Evolutionary conservation across 805 yeast species (phyloP), one percentile per base, ranked within the genome.

Genomic region (Candida ipomoeae): DNA sequence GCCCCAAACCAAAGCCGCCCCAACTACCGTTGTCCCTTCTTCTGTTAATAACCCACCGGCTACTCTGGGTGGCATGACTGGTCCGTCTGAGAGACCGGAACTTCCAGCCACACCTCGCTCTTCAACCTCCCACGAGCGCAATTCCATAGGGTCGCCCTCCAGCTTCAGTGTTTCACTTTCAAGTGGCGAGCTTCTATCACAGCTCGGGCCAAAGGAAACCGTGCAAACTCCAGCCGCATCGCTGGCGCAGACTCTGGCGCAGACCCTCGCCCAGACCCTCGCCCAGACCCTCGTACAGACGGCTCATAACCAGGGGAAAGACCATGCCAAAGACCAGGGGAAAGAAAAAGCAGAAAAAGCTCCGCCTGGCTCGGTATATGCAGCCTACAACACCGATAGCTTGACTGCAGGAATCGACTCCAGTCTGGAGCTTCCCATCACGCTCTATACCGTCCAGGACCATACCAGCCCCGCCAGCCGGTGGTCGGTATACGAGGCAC

Each of bases 361-460:
- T 20, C 11, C 38, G 11, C 38, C 20, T 3, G 17, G 13, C 13
- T n/a, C 38, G 3, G 17, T 3, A 3, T 35, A 7, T 26, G 18
- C 18, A 6, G 36, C 6, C 13, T 23, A 17, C 14, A 41, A 41
- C 14, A 20, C 45, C 5, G 45, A 36, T 21, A 56, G 63, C 41
- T 55, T 66, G 26, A 61, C 63, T 5, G 70, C 71, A 2, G 70
- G 67, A 1, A 34, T 65, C 6, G 70, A 66, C 50, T 57, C 63
- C 20, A 49, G 46, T 10, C 54, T 61, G 8, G 65, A 64, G 35
- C 55, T 67, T 38, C 71, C 71, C 15, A 55, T 64, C 13, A 62
- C 62, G 60, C 53, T 66, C 33, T 67, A 65, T 50, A 62, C 64
- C 32, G 70, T 66, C 26, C 69, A 65, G 11, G 69, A 67, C 44